Evolutionary conservation across 257 asterid species (phyloP).

Genomic region (Orobanche coerulescens): DNA sequence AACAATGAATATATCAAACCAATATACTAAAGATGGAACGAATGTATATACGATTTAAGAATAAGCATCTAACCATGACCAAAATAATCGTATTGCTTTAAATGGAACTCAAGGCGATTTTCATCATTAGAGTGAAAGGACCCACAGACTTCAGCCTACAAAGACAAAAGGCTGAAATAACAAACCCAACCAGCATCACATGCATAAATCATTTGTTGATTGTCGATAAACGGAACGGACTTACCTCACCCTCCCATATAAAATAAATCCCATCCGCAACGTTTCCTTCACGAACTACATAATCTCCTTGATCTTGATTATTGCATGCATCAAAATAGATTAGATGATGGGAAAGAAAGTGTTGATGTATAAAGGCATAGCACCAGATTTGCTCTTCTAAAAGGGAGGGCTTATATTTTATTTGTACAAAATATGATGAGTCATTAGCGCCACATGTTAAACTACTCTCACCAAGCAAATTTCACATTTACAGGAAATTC

Average conservation of each 20-base stretch:
- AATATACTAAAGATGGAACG: background rate
- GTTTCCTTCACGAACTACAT: constrained; percentile 76
- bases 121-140: constrained; percentile 50
- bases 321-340: constrained; percentile 1
- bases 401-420: too few species aligned
- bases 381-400: too few species aligned
- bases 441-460: too few species aligned
- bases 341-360: constrained; percentile 10
- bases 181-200: background rate
- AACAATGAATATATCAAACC: constrained; percentile 14
- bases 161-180: constrained; percentile 15
- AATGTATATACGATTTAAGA: constrained; percentile 5
- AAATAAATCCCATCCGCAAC: constrained; percentile 70
- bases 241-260: constrained; percentile 89
- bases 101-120: constrained; percentile 53
- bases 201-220: background rate
- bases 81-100: constrained; percentile 66
- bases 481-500: too few species aligned
- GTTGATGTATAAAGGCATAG: background rate
- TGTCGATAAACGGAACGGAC: constrained; percentile 19
- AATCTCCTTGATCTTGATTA: constrained; percentile 60
- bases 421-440: too few species aligned
- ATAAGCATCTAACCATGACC: constrained; percentile 67
- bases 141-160: constrained; percentile 90
- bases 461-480: too few species aligned